Base-by-base conservation (phyloP, 257 asterid species). In the Capsicum baccatum region DNA sequence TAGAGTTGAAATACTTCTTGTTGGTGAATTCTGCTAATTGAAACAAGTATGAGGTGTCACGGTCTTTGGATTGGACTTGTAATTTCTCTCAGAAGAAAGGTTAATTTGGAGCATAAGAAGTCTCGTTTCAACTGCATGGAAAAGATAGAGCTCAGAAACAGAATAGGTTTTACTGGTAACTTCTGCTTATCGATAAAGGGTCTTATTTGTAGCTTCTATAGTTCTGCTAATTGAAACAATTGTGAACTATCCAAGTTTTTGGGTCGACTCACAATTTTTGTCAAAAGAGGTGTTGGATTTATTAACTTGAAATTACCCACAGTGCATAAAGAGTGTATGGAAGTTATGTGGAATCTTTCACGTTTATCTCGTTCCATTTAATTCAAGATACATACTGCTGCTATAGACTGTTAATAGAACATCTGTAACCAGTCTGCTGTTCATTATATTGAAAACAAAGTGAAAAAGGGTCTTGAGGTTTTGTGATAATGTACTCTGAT, bases 401-500 rank as follows among this genome's bases (percentile, higher is more conserved):
- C 59, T n/a, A 3, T 19, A 73, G 80, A 73, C 80, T 47, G 80
- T 47, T 19, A n/a, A 73, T 14, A 50, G 59, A 73, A 0, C 58
- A 48, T 73, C 80, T 73, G 80, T 48, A 73, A 47, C 17, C 16
- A 3, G 59, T 52, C 12, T 50, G 60, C 47, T 50, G 39, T 74
- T 74, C 17, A 0, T 74, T 50, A 50, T 74, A 50, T 50, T 21
- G 60, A 48, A 73, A 73, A 73, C 44, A 19, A 19, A 48, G 60
- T 73, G 80, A 19, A 10, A 73, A 50, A 33, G 62, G 21, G 19
- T 44, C 44, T 50, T 21, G 62, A 74, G 47, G 19, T 74, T 60
- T 74, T 74, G 81, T 50, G 81, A 74, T 74, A 56, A 50, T 74
- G 81, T 17, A 26, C 62, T 74, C 62, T 54, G 82, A 76, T 52